Percentiles rank a stretch among this genome's conserved stretches.
Conservation (phyloP, 1,284 basidiomycete species). For the Boletus sp. region DNA sequence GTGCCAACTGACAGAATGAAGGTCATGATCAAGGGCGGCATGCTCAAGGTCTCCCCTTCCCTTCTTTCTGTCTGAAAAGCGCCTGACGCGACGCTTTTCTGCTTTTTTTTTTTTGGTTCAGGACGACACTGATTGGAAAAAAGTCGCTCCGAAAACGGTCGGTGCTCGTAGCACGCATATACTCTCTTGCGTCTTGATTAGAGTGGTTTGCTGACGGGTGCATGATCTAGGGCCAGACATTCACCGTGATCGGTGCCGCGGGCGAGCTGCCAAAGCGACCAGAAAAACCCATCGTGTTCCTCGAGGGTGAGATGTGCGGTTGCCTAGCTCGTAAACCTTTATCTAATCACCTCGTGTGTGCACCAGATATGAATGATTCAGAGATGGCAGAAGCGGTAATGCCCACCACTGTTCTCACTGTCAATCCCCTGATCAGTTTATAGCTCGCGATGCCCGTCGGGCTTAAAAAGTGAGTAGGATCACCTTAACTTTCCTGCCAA, state of each 20-base stretch:
- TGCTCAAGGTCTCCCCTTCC: conserved; percentile 66
- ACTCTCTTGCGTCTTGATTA: background rate
- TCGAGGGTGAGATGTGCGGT: conserved; percentile 53
- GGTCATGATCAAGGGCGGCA: conserved; percentile 94
- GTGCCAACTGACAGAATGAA: conserved; percentile 93
- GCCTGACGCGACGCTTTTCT: background rate
- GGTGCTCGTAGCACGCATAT: conserved; percentile 23
- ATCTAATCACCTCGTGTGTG: conserved; percentile 17
- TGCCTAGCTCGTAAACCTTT: background rate
- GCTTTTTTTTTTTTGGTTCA: conserved; percentile 32
- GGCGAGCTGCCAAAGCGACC: conserved; percentile 90
- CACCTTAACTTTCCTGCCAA: background rate
- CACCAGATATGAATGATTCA: conserved; percentile 78
- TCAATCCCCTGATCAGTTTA: conserved; percentile 4
- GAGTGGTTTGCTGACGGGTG: background rate
- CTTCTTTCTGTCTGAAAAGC: conserved; percentile 4
- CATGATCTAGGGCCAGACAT: conserved; percentile 59
- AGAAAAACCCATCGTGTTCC: conserved; percentile 71
- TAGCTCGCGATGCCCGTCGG: conserved; percentile 68
- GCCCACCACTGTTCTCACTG: conserved; percentile 8
- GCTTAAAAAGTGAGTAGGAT: conserved; percentile 50
- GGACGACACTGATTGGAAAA: conserved; percentile 85
- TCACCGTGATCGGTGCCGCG: conserved; percentile 90
- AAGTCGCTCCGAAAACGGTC: conserved; percentile 78
- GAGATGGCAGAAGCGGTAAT: conserved; percentile 77